Conservation (phyloP, 164 flowering plant species). For the Dillenia suffruticosa region DNA sequence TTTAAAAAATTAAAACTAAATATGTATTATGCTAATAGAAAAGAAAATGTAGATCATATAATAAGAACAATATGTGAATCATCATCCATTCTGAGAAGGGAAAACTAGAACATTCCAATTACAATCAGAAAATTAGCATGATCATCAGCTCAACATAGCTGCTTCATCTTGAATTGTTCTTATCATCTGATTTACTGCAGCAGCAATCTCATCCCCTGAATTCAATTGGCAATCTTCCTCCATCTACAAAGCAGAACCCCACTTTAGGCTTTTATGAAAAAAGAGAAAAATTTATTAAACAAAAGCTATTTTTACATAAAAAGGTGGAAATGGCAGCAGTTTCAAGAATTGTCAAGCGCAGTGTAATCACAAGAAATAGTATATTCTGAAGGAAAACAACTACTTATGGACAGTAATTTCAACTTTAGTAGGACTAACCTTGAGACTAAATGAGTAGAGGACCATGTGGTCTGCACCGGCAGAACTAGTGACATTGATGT, state of each 20-base stretch:
- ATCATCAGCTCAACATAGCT: constrained; percentile 7
- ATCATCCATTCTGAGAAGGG: not conserved
- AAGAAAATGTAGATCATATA: too few species aligned
- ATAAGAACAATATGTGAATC: too few species aligned
- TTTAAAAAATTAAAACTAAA: too few species aligned
- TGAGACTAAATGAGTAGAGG: constrained; percentile 69
- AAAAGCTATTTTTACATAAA: not conserved
- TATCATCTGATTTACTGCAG: constrained; percentile 43
- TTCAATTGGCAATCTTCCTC: constrained; percentile 57
- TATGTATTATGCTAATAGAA: too few species aligned
- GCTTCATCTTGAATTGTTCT: constrained; percentile 40
- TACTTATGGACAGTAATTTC: too few species aligned
- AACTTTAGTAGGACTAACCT: constrained; percentile 35
- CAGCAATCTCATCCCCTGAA: constrained; percentile 61
- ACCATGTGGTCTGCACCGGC: constrained; percentile 47
- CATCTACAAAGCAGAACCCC: constrained; percentile 21
- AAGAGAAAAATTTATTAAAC: not conserved
- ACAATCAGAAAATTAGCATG: not conserved
- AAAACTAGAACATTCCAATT: not conserved
- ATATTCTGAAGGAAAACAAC: too few species aligned
- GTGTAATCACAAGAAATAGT: too few species aligned
- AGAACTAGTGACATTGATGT: constrained; percentile 67
- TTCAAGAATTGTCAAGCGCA: too few species aligned
- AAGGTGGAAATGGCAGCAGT: not conserved
- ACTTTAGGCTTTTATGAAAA: not conserved